phyloP scores from a whole-genome alignment of 768 basidiomycete genomes.

The Cantharellus anzutake region DNA sequence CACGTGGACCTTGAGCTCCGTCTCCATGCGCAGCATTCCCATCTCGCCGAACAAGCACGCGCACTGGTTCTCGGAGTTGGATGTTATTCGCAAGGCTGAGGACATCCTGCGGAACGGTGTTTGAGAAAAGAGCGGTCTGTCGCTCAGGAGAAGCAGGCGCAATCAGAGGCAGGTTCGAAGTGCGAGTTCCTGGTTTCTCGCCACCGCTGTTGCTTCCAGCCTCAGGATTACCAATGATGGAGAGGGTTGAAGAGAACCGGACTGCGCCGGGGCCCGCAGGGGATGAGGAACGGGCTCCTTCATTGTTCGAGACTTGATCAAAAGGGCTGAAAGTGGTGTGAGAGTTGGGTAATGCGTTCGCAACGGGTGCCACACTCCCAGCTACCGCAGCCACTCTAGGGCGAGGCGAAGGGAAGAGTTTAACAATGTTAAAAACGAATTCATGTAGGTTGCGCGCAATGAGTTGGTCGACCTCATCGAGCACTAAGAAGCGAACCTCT shows the following conservation, averaged over 20 bases:
- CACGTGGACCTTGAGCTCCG: conserved; percentile 54
- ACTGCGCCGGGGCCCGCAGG: background rate
- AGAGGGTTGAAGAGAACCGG: conserved; percentile 23
- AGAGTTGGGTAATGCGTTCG: conserved; percentile 14
- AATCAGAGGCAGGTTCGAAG: conserved; percentile 10
- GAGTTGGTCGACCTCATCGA: conserved; percentile 96
- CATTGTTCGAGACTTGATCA: conserved; percentile 5
- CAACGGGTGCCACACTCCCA: conserved; percentile 12
- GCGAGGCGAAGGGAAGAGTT: conserved; percentile 74
- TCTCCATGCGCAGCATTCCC: conserved; percentile 59
- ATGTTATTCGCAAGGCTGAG: conserved; percentile 87
- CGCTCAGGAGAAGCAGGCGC: conserved; percentile 36
- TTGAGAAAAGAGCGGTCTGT: conserved; percentile 89
- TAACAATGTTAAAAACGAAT: conserved; percentile 84
- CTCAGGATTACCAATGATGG: background rate
- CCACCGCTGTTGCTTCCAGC: background rate
- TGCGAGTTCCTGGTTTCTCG: background rate
- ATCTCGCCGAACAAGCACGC: conserved; percentile 89
- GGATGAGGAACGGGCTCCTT: conserved; percentile 2
- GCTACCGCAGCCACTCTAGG: conserved; percentile 30
- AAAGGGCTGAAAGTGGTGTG: conserved; percentile 11
- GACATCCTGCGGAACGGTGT: conserved; percentile 96
- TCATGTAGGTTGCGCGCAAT: conserved; percentile 95
- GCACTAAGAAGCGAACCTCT: conserved; percentile 82
- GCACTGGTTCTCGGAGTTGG: conserved; percentile 86